Base-by-base conservation (phyloP, 2,329 filamentous ascomycete species). In the Phaeosphaeriaceae sp. region DNA sequence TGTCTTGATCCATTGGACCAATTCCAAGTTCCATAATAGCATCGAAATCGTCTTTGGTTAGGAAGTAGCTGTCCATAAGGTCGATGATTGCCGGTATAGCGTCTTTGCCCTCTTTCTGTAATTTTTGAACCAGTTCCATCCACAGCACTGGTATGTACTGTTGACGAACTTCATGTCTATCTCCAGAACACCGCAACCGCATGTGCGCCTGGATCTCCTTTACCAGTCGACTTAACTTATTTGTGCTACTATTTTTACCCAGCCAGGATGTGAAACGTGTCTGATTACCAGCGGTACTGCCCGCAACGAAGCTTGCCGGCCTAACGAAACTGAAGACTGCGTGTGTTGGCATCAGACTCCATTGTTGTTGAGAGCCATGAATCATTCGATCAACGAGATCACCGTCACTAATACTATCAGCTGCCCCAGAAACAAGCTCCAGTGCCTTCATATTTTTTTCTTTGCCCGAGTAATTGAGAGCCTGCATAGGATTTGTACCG, bases 301-400 rank as follows among this genome's bases (percentile, higher is more conserved):
- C 94, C 42, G 90, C 84, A 9, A 94, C 81, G 67, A 89, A 96
- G 72, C 91, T 96, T 6, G 94, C 88, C 4, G 94, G 94, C 20
- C 90, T 83, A 18, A 99, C 93, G 46, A 96, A 95, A 68, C 92
- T 96, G 77, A 97, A 97, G 32, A 97, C 83, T 20, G 92, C 94
- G 74, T 99, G 94, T 1, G 90, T 89, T 12, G 94, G 94, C 94
- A 99, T 99, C 54, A 99, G 77, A 68, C 90, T 94, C 94, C 94
- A 99, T 55, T 99, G 94, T 70, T 99, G 94, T 70, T 99, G 94
- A 36, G 91, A 90, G 20, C 94, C 94, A 72, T 99, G 94, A 51
- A 99, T 99, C 93, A 99, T 97, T 43, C 91, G 84, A 73, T 99
- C 94, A 2, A 97, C 90, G 29, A 99, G 78, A 71, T 99, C 94